phyloP scores from a whole-genome alignment of 305 asterid species.

The Plantago coronopus region DNA sequence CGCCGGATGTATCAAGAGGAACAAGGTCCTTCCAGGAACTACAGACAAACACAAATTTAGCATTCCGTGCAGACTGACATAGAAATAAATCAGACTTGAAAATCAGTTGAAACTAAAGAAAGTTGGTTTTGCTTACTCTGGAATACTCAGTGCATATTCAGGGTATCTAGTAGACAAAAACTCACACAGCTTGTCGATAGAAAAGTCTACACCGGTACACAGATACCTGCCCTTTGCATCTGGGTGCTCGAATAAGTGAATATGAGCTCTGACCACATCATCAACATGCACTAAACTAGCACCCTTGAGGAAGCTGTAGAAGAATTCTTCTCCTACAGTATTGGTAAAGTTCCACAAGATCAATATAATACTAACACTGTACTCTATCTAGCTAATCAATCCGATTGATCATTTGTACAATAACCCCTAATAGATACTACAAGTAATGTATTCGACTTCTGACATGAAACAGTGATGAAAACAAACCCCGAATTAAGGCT shows the following conservation, averaged over 20 bases:
- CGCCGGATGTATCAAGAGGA: background rate
- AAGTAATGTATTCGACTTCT: too few species aligned
- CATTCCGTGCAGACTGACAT: too few species aligned
- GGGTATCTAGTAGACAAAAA: constrained; percentile 34
- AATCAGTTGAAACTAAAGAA: background rate
- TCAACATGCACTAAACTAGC: constrained; percentile 42
- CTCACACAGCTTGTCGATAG: constrained; percentile 21
- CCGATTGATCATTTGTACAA: too few species aligned
- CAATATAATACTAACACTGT: too few species aligned
- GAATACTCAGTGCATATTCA: constrained; percentile 24
- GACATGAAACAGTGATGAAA: too few species aligned
- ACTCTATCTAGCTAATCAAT: too few species aligned
- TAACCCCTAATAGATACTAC: too few species aligned
- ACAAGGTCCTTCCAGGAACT: constrained; percentile 11
- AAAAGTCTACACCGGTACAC: constrained; percentile 34
- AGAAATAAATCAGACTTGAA: too few species aligned
- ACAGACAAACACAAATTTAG: background rate
- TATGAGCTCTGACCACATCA: constrained; percentile 52
- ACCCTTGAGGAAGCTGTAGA: background rate
- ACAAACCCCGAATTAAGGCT: constrained; percentile 33
- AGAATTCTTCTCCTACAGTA: constrained; percentile 28
- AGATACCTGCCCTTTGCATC: constrained; percentile 50
- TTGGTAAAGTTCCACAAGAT: background rate
- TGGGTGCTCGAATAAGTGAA: constrained; percentile 41
- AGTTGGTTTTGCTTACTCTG: constrained; percentile 32